phyloP scores from a whole-genome alignment of 495 filamentous ascomycete species.

The Penicillium egyptiacum region DNA sequence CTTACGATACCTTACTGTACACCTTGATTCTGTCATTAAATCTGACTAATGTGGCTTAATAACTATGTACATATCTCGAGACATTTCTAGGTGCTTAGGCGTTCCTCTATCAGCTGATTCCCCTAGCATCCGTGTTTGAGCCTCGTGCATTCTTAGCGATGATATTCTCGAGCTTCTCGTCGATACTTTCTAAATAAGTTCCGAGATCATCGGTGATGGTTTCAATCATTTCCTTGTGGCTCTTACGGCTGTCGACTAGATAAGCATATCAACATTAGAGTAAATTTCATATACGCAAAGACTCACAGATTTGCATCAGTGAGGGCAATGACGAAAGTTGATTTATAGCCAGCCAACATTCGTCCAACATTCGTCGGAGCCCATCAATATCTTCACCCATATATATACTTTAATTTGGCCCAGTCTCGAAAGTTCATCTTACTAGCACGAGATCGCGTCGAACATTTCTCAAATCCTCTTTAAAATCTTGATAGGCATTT shows the following conservation, averaged over 20 bases:
- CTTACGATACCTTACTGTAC: too few species aligned
- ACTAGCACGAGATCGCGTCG: conserved; percentile 16
- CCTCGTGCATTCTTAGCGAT: conserved; percentile 10
- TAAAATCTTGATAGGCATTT: conserved; percentile 28
- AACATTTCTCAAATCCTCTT: conserved; percentile 23
- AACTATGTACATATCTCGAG: conserved; percentile 43
- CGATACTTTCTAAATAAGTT: conserved; percentile 36
- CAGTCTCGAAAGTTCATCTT: conserved; percentile 31
- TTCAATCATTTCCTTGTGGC: conserved; percentile 38
- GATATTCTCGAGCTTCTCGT: conserved; percentile 34
- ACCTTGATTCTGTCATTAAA: too few species aligned
- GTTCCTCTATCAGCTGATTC: conserved; percentile 39
- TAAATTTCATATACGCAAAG: conserved; percentile 5
- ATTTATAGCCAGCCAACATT: conserved; percentile 40
- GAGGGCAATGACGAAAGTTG: conserved; percentile 41
- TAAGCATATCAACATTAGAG: conserved; percentile 6
- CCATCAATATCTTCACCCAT: conserved; percentile 32
- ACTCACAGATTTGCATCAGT: conserved; percentile 43
- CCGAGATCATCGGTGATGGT: conserved; percentile 39
- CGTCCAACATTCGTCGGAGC: too few species aligned
- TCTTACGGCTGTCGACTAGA: conserved; percentile 30
- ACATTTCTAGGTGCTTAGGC: conserved; percentile 42
- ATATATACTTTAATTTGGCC: conserved; percentile 32
- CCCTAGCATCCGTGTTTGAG: conserved; percentile 26
- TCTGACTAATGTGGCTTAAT: conserved; percentile 37